Evolutionary conservation across 257 asterid genomes (phyloP).

Genomic region (Jaltomata sinuosa): DNA sequence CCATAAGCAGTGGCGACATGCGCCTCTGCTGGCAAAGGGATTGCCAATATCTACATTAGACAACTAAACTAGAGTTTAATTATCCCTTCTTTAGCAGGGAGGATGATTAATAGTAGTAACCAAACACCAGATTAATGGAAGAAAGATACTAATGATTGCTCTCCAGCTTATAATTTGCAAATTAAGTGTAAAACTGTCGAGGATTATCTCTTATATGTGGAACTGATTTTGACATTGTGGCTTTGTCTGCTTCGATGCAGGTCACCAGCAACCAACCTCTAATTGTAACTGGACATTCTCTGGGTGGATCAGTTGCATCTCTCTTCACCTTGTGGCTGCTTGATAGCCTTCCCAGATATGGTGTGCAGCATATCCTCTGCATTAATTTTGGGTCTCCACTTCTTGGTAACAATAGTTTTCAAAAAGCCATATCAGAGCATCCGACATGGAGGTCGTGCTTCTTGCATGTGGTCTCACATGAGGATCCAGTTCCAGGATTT

Average conservation of each 20-base stretch:
- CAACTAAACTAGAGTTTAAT: neutral
- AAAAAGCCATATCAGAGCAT: constrained; percentile 7
- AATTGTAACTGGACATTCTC: constrained; percentile 18
- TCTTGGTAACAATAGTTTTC: constrained; percentile 20
- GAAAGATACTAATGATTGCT: neutral
- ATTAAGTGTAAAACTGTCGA: neutral
- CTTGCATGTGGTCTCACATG: constrained; percentile 13
- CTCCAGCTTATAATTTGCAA: neutral
- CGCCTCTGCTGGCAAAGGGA: neutral
- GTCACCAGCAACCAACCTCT: constrained; percentile 5
- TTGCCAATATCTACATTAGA: neutral
- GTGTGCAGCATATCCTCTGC: constrained; percentile 13
- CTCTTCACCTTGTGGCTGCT: constrained; percentile 29
- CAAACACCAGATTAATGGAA: neutral
- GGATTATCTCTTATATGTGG: neutral
- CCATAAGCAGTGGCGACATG: neutral
- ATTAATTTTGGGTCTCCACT: constrained; percentile 24
- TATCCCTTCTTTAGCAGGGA: neutral
- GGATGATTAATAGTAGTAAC: neutral
- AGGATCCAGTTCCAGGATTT: constrained; percentile 15
- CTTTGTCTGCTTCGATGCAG: constrained; percentile 3
- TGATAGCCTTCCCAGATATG: neutral
- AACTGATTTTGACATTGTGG: neutral
- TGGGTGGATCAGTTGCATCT: constrained; percentile 28
- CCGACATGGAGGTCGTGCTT: constrained; percentile 18